Evolutionary conservation across 208 protist genomes (phyloP), one percentile per base, ranked within the genome.

Genomic region (Leishmania arabica): DNA sequence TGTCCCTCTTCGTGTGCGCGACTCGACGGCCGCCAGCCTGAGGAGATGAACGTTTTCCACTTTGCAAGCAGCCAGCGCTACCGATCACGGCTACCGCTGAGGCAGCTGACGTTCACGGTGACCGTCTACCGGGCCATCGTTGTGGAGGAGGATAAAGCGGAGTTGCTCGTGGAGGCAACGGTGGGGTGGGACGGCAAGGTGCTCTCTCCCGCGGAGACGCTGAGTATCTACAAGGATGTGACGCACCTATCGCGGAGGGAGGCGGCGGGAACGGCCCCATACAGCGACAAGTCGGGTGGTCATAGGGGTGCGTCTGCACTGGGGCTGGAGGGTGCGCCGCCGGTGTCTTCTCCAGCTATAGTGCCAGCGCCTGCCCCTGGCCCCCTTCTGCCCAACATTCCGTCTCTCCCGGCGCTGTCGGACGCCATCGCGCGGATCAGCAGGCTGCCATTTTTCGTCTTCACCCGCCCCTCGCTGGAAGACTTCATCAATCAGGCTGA

Each of bases 101-200:
- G 71, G 13, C 54, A 87, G 71, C 77, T 96, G 31, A 80, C 80
- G 13, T 94, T 96, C 74, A 80, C 82, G 51, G 88, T 95, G n/a
- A 86, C 82, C 40, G 83, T 96, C 5, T 89, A 86, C 78, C 89
- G 93, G 27, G 91, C 93, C 15, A 83, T 88, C 13, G 78, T 96
- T 3, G 90, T 95, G 53, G 93, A 95, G 78, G 93, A 95, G 77
- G 72, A 92, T 6, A 76, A 86, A 27, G 64, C 51, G 31, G 92
- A 96, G 77, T 31, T 88, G 78, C 69, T 95, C 31, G 89, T 84
- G 42, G 83, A 79, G 65, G 79, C 79, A 21, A 88, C 78, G 19
- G 80, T 96, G 47, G 84, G 81, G 37, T 96, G 89, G 91, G 88
- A 93, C 71, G 85, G 83, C 13, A 96, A 96, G 81, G 83, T 91